These are phyloP conservation scores for Chenopodium suecicum DNA, from an alignment of 148 eudicot genomes.

Conservation along the genomic window DNA sequence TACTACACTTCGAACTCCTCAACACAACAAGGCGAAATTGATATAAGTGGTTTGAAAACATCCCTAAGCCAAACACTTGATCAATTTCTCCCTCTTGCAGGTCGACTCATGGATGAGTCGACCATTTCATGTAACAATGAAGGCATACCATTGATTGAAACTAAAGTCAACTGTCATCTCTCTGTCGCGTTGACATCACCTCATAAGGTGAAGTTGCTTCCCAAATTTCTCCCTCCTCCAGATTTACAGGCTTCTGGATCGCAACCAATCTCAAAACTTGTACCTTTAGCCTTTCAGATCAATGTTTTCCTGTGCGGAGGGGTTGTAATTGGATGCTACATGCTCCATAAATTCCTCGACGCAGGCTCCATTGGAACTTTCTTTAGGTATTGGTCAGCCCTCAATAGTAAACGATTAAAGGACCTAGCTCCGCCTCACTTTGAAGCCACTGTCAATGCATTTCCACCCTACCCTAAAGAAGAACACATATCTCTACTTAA, in stretches of 20 bases:
- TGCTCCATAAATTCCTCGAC: slow-evolving; percentile 21
- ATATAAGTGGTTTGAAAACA: background rate
- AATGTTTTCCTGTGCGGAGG: slow-evolving; percentile 24
- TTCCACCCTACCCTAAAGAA: background rate
- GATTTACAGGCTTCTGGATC: too few species aligned
- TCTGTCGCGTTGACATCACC: background rate
- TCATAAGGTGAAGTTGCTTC: background rate
- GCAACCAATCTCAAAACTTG: too few species aligned
- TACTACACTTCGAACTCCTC: slow-evolving; percentile 24
- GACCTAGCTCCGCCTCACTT: background rate
- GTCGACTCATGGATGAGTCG: background rate
- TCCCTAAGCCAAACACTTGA: background rate
- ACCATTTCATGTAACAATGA: slow-evolving; percentile 1
- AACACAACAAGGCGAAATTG: background rate
- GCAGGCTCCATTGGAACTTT: slow-evolving; percentile 7
- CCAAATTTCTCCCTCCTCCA: slow-evolving; percentile 1
- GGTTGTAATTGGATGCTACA: slow-evolving; percentile 12
- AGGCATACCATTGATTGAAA: slow-evolving; percentile 7
- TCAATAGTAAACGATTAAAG: too few species aligned
- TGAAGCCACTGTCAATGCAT: background rate
- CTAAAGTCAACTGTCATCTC: background rate
- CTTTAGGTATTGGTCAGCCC: slow-evolving; percentile 18
- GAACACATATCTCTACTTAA: background rate
- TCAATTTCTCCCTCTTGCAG: slow-evolving; percentile 10
- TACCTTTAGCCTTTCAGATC: slow-evolving; percentile 1